Base-by-base conservation (phyloP, 2,329 filamentous ascomycete species). In the Botrytis medusae region DNA sequence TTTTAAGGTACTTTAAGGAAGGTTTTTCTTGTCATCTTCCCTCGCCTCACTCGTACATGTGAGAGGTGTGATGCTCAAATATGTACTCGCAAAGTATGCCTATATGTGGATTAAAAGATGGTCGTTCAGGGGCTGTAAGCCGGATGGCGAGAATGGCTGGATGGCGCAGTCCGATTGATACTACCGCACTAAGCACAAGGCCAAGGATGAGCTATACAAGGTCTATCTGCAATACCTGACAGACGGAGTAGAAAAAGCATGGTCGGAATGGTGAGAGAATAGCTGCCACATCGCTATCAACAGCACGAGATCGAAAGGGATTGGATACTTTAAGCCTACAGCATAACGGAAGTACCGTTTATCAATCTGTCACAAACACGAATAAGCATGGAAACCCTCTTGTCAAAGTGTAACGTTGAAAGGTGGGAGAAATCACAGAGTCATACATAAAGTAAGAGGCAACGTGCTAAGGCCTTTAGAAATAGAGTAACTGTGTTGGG, bases 21-120 rank as follows among this genome's bases (percentile, higher is more conserved):
- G 44, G 63, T n/a, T 22, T 67, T 67, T 67, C 44, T 37, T 54
- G 64, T n/a, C 7, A 22, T 54, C n/a, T 54, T 54, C 37, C 46
- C 29, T 67, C 61, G 61, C 61, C 61, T 46, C 44, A 64, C 61
- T 37, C 32, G n/a, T 67, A 51, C 46, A 67, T 67, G 37, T 29
- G 14, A 22, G 46, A 54, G 18, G 14, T 54, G 64, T 68, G 34
- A 25, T 40, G 22, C 46, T 42, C 25, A 29, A 68, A 37, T 42
- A 40, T 54, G 25, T 68, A 12, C 8, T 57, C 34, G 25, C 25
- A 40, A 54, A 54, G 22, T 42, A 16, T 54, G 29, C 16, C 48
- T 68, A 54, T 68, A 40, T 68, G 16, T 37, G 46, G 34, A n/a
- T 68, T 14, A 18, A 40, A 42, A 37, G 34, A 18, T 29, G 48